Evolutionary conservation across 2,329 filamentous ascomycete species (phyloP).

Genomic region (Rhinocladiella similis): DNA sequence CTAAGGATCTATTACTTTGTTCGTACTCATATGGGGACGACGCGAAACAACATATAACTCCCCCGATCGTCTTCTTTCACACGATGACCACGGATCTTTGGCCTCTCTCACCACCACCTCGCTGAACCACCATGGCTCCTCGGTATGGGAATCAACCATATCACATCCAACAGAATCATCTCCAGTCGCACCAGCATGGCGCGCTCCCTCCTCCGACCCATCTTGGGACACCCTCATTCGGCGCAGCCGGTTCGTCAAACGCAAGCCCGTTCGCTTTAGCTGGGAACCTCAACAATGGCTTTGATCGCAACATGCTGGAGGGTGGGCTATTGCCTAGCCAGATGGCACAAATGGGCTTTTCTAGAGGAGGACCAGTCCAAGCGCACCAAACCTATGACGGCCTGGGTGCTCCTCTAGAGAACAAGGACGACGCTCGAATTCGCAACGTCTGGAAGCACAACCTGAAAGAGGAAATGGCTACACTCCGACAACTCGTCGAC

Average conservation of each 20-base stretch:
- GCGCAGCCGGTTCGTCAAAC: constrained; percentile 42
- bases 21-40: constrained; percentile 1
- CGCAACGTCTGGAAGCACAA: constrained; percentile 96
- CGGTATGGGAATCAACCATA: constrained; percentile 63
- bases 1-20: background rate
- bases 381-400: constrained; percentile 50
- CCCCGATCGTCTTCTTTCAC: background rate
- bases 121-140: constrained; percentile 53
- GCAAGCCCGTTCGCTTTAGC: constrained; percentile 28
- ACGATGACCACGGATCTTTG: constrained; percentile 16
- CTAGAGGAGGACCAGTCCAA: constrained; percentile 68
- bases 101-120: constrained; percentile 2
- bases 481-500: constrained; percentile 78
- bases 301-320: constrained; percentile 47
- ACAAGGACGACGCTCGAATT: constrained; percentile 72
- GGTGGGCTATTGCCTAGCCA: constrained; percentile 73
- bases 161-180: constrained; percentile 54
- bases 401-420: constrained; percentile 17
- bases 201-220: constrained; percentile 59
- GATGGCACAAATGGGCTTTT: constrained; percentile 83
- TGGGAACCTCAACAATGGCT: constrained; percentile 56
- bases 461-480: constrained; percentile 83
- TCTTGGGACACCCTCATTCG: constrained; percentile 68
- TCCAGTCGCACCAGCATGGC: constrained; percentile 48
- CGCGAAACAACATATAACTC: constrained; percentile 1